Conservation (phyloP, 768 basidiomycete species). For the Suillus weaverae region DNA sequence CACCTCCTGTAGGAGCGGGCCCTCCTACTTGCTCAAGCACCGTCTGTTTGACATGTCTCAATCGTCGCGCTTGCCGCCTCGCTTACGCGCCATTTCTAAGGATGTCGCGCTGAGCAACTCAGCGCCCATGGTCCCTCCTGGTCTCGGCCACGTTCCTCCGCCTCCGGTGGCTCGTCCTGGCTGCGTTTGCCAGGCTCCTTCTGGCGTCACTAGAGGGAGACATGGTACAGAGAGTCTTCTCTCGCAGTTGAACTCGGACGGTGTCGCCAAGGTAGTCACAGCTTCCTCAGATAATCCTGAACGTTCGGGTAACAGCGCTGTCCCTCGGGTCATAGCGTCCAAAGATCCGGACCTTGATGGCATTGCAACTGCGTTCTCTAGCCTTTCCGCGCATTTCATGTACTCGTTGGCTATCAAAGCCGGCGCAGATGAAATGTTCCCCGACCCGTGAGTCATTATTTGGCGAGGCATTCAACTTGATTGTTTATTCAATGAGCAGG, state of each 20-base stretch:
- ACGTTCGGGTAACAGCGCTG: neutral
- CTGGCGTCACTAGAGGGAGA: conserved; percentile 14
- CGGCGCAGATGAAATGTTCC: conserved; percentile 8
- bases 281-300: neutral
- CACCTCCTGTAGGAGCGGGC: conserved; percentile 3
- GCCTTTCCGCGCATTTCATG: conserved; percentile 5
- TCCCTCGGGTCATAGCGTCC: neutral
- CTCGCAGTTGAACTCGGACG: conserved; percentile 20
- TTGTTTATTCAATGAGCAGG: conserved; percentile 14
- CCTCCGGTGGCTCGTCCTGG: neutral
- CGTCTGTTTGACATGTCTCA: conserved; percentile 1
- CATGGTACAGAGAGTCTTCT: conserved; percentile 21
- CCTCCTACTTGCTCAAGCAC: conserved; percentile 2
- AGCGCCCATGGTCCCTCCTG: conserved; percentile 9
- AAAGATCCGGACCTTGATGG: neutral
- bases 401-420: conserved; percentile 8
- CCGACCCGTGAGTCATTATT: conserved; percentile 6
- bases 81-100: neutral
- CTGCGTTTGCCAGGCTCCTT: neutral
- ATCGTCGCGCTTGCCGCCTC: neutral
- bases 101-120: neutral
- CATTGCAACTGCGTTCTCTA: conserved; percentile 5
- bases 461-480: neutral
- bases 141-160: neutral
- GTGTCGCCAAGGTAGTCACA: conserved; percentile 4